Base-by-base conservation (phyloP, 306 rosid genomes). In the Vigna angularis region DNA sequence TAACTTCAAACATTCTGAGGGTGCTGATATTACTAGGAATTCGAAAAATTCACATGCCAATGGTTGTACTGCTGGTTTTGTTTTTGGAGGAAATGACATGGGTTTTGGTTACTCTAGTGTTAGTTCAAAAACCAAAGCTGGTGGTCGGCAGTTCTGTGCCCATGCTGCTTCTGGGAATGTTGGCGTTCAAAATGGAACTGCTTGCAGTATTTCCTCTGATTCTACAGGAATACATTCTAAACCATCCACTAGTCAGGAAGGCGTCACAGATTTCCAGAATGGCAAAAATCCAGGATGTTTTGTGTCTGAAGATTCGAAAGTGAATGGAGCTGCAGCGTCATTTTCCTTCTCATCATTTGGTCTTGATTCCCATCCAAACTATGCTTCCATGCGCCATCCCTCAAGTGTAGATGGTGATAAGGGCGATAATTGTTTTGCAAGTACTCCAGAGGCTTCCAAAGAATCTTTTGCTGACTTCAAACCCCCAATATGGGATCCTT, bases 401-500 rank as follows among this genome's bases (percentile, higher is more conserved):
- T 50, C 17, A 13, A 79, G 34, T 55, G 76, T 44, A 30, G 79
- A 66, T 17, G 74, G 76, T 66, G 78, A 76, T 57, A 83, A 84
- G 66, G 66, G 69, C 26, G 36, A 32, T 6, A 30, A 49, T 47
- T 71, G 14, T 79, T 80, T 70, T 86, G 55, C 87, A 56, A 81
- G 68, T 74, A 82, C 79, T 82, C 69, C 81, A 47, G 89, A 83
- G 49, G 81, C 78, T 57, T 82, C 79, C 3, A 65, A 76, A 69
- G 84, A 65, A 75, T 79, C 89, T 38, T 85, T 67, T 72, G 66
- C 28, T 15, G 90, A 84, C 76, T 85, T 88, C 28, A 86, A 83
- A 79, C 83, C 85, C 18, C 89, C 93, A 51, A 26, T 70, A 11
- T 90, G 88, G 88, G 92, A 89, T 81, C 88, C 96, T 79, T 79